Percentiles rank a stretch among this genome's conserved stretches.
These are phyloP conservation scores for Backusella liffmaniae DNA, from an alignment of 192 early-diverging fungal genomes.

Conservation along the genomic window DNA sequence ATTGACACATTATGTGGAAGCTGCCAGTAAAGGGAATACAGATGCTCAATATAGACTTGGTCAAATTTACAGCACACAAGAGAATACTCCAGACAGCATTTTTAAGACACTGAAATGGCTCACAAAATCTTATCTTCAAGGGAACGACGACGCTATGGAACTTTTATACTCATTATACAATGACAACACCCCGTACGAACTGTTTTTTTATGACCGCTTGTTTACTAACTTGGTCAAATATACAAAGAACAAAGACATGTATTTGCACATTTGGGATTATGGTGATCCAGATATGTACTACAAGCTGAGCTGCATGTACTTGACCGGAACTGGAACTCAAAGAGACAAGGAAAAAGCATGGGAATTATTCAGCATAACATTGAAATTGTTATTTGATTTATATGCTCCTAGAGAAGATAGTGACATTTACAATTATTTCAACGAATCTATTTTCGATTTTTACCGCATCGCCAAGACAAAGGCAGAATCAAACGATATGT, in stretches of 20 bases:
- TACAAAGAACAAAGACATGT: neutral
- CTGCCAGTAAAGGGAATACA: neutral
- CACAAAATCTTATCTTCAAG: neutral
- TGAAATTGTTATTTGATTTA: neutral
- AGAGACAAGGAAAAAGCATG: neutral
- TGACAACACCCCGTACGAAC: neutral
- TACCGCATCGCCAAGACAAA: too few species aligned
- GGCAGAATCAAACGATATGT: too few species aligned
- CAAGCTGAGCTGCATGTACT: neutral
- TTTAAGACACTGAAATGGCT: neutral
- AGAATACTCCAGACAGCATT: neutral
- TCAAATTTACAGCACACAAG: neutral
- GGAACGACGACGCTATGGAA: neutral
- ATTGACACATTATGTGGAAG: neutral
- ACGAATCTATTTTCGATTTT: too few species aligned
- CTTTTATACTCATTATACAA: neutral
- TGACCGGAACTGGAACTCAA: neutral
- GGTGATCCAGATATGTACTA: neutral
- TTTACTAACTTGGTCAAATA: neutral
- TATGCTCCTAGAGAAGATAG: neutral
- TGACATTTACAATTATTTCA: neutral
- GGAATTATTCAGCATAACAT: neutral
- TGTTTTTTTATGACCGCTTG: neutral
- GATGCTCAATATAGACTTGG: neutral
- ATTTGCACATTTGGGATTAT: neutral